Evolutionary conservation across 2,329 filamentous ascomycete species (phyloP), one percentile per base, ranked within the genome.

Genomic region (Exophiala aquamarina): DNA sequence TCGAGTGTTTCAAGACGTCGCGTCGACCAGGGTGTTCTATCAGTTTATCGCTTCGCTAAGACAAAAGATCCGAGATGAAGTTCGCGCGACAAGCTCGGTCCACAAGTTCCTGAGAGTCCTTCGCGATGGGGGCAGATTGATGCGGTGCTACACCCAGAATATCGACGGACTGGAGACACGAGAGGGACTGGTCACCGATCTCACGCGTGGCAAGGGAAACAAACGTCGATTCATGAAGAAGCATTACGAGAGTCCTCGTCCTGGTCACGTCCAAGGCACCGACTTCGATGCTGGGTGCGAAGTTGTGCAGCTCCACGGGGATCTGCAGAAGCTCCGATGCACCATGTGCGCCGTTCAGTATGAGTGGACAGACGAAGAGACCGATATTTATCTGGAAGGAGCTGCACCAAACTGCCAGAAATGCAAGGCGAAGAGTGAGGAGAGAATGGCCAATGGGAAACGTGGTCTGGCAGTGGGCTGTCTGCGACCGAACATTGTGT

Each of bases 81-180:
- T 85, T 8, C 64, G 61, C 21, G 67, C 76, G 42, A 83, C 83
- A 0, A 87, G 83, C 1, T 71, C 72, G 14, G 84, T 82, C 1
- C 84, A 89, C 65, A 78, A 77, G 45, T 87, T 89, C 61, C 83
- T 89, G 56, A 77, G 79, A 34, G 78, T 82, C 26, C 71, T 89
- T 4, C 76, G 83, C 35, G 82, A 87, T 60, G 75, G 79, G 3
- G 82, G 83, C 3, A 84, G 85, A 54, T 71, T 89, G 4, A 82
- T 87, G 23, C 73, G 84, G 31, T 86, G 84, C 59, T 89, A 89
- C 59, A 88, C 84, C 0, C 84, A 89, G 57, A 89, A 88, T 54
- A 88, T 89, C 55, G 84, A 89, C 56, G 81, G 82, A 52, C 79
- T 89, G 5, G 85, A 89, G 61, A 81, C 83, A 59, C 82, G 84